Percentiles rank a stretch among this genome's conserved stretches.
These are phyloP conservation scores for Alternaria rosae DNA, from an alignment of 2,329 filamentous ascomycete genomes.

Conservation along the genomic window DNA sequence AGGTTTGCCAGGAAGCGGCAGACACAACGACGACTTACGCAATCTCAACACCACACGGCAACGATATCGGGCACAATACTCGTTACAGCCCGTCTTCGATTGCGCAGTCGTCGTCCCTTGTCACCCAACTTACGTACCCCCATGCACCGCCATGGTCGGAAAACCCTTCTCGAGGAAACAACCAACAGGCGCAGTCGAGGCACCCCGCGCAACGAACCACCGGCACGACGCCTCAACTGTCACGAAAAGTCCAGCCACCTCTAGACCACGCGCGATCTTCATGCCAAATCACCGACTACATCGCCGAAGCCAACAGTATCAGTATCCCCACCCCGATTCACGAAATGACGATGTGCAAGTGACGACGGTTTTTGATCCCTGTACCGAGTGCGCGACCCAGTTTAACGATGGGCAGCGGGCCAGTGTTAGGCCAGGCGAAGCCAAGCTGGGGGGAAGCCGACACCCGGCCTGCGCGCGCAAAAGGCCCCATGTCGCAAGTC, in stretches of 20 bases:
- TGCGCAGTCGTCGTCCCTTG: not conserved
- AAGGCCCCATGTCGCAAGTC: not conserved
- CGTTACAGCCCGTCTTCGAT: not conserved
- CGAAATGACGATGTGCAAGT: conserved; percentile 1
- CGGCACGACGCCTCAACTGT: not conserved
- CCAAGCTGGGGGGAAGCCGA: not conserved
- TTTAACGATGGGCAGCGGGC: not conserved
- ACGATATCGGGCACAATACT: not conserved
- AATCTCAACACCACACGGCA: not conserved
- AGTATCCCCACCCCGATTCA: not conserved
- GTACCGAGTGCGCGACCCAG: not conserved
- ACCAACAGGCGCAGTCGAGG: not conserved
- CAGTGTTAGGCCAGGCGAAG: not conserved
- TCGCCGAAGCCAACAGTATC: not conserved
- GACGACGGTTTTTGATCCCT: not conserved
- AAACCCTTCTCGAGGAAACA: not conserved
- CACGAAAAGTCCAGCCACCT: not conserved
- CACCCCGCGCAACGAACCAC: conserved; percentile 1
- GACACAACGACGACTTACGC: not conserved
- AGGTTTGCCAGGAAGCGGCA: not conserved
- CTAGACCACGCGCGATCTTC: not conserved
- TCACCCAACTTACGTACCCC: not conserved
- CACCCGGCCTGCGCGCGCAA: not conserved
- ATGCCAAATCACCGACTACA: not conserved
- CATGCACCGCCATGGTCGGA: not conserved